Evolutionary conservation across 225 moss, liverwort and hornwort genomes (phyloP).

Genomic region (Physcomitrium patens): DNA sequence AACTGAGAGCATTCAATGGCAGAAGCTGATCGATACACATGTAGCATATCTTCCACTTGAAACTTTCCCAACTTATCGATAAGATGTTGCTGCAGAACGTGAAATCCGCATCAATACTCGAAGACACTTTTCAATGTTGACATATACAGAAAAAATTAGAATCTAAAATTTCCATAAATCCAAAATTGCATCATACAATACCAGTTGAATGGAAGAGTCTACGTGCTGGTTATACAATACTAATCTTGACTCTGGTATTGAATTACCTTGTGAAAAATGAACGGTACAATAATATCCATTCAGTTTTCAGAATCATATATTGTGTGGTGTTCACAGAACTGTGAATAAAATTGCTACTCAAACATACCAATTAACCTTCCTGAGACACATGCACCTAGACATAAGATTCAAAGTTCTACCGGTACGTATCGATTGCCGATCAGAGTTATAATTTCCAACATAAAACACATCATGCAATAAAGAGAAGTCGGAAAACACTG

Average conservation of each 20-base stretch:
- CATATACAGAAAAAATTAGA: background rate
- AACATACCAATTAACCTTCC: background rate
- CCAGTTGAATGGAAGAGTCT: background rate
- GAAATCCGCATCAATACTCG: conserved; percentile 10
- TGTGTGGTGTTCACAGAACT: no score
- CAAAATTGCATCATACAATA: background rate
- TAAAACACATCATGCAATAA: background rate
- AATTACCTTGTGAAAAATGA: background rate
- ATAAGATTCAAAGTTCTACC: background rate
- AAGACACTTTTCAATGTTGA: background rate
- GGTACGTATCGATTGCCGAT: background rate
- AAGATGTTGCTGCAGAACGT: conserved; percentile 39
- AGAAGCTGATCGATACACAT: conserved; percentile 31
- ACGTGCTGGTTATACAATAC: background rate
- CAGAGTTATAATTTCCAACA: background rate
- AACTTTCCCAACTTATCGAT: conserved; percentile 29
- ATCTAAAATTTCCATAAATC: background rate
- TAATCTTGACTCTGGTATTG: background rate
- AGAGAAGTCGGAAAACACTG: background rate
- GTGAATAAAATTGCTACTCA: background rate
- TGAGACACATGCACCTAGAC: background rate
- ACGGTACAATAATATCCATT: background rate
- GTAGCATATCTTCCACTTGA: conserved; percentile 43
- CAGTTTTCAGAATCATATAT: background rate
- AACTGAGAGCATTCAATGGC: conserved; percentile 37